Conservation (phyloP, 306 rosid species). For the Ammopiptanthus mongolicus region DNA sequence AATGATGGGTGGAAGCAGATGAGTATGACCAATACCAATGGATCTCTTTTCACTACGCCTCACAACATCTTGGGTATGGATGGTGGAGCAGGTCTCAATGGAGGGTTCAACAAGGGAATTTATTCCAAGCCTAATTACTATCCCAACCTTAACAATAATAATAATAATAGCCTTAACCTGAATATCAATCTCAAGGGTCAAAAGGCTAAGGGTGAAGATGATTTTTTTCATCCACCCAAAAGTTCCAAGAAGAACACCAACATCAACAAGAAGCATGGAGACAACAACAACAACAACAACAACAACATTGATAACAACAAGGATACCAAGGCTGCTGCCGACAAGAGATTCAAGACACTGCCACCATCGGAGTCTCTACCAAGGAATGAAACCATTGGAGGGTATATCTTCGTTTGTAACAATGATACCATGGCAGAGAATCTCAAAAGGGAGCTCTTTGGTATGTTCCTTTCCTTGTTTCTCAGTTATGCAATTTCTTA, state of each 20-base stretch:
- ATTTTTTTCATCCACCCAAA: slow-evolving; percentile 28
- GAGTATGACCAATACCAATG: slow-evolving; percentile 5
- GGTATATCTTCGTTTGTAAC: slow-evolving; percentile 94
- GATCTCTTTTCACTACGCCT: slow-evolving; percentile 24
- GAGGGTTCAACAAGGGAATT: slow-evolving; percentile 72
- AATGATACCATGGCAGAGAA: slow-evolving; percentile 98
- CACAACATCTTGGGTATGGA: slow-evolving; percentile 14
- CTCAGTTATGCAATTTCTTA: background rate
- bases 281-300: slow-evolving; percentile 25
- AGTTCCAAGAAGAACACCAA: slow-evolving; percentile 48
- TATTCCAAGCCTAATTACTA: slow-evolving; percentile 56
- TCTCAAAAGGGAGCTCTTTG: slow-evolving; percentile 85
- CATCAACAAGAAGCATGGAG: slow-evolving; percentile 44
- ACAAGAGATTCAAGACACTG: slow-evolving; percentile 86
- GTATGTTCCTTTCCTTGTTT: slow-evolving; percentile 28
- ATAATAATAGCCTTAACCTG: background rate
- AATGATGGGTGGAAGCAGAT: slow-evolving; percentile 48
- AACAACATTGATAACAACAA: slow-evolving; percentile 21
- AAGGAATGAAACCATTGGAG: slow-evolving; percentile 84
- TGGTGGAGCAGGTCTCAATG: slow-evolving; percentile 23
- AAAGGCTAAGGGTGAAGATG: slow-evolving; percentile 43
- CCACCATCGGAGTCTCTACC: slow-evolving; percentile 92
- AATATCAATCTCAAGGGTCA: slow-evolving; percentile 38
- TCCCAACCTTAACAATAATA: background rate
- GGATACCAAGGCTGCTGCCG: slow-evolving; percentile 44